These are phyloP conservation scores for Diplogelasinospora grovesii DNA, from an alignment of 495 filamentous ascomycete genomes.

Conservation along the genomic window DNA sequence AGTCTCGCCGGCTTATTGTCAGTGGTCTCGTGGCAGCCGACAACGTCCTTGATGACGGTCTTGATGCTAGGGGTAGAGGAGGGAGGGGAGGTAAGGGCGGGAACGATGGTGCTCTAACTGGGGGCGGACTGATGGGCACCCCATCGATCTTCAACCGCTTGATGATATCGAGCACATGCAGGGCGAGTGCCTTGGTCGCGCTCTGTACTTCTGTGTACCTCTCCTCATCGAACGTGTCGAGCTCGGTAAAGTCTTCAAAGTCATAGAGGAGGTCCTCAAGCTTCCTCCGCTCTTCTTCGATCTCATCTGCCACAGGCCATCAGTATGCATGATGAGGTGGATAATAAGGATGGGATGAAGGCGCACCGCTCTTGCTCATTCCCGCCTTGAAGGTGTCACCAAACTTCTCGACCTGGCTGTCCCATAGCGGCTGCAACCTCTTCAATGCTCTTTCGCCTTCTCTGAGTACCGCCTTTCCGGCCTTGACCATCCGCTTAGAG, in stretches of 20 bases:
- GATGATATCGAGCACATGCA: constrained; percentile 30
- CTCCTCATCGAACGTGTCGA: constrained; percentile 24
- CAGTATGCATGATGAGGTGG: too few relatives aligned
- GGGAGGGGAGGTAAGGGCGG: constrained; percentile 16
- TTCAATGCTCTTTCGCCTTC: constrained; percentile 31
- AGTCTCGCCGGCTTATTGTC: not conserved
- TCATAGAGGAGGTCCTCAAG: constrained; percentile 35
- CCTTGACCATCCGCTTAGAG: constrained; percentile 20
- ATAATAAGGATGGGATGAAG: not conserved
- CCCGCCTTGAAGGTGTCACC: constrained; percentile 27
- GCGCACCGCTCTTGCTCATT: constrained; percentile 21
- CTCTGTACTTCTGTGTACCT: constrained; percentile 28
- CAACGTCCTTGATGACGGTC: constrained; percentile 1
- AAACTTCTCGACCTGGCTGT: constrained; percentile 25
- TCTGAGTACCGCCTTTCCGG: constrained; percentile 23
- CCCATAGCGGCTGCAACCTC: constrained; percentile 28
- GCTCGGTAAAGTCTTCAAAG: constrained; percentile 30
- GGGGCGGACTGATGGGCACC: constrained; percentile 4
- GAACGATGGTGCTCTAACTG: constrained; percentile 18
- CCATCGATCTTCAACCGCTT: constrained; percentile 23
- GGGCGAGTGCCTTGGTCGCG: constrained; percentile 30
- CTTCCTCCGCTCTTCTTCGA: constrained; percentile 25
- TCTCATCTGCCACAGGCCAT: constrained; percentile 8
- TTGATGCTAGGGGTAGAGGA: not conserved
- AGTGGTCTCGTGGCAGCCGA: not conserved